phyloP scores from a whole-genome alignment of 1,284 basidiomycete species.

The Tremellales sp. region DNA sequence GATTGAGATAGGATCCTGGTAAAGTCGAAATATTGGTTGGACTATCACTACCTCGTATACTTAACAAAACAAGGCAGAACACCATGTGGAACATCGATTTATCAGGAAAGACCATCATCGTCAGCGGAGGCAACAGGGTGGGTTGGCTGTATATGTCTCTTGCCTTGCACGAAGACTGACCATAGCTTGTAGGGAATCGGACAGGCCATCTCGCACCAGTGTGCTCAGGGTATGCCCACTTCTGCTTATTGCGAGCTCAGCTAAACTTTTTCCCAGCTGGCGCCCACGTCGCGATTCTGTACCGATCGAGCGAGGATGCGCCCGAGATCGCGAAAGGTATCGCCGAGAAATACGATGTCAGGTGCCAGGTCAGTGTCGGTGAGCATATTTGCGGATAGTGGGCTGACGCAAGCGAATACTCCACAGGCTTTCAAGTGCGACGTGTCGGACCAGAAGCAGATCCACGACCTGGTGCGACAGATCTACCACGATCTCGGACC shows the following conservation, averaged over 20 bases:
- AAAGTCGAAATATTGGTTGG: too few species aligned
- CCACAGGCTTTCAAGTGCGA: constrained; percentile 31
- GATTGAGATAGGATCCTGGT: too few species aligned
- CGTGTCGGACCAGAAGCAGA: constrained; percentile 26
- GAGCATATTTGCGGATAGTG: neutral
- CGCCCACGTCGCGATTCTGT: constrained; percentile 36
- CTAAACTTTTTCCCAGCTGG: constrained; percentile 19
- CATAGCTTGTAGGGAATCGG: constrained; percentile 23
- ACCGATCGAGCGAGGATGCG: constrained; percentile 25
- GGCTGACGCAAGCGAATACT: neutral
- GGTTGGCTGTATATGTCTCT: constrained; percentile 1
- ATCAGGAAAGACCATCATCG: constrained; percentile 33
- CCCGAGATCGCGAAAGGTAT: constrained; percentile 30
- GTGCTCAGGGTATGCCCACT: constrained; percentile 24
- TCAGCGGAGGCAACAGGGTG: constrained; percentile 34
- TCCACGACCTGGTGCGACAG: constrained; percentile 22
- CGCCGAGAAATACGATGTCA: constrained; percentile 30
- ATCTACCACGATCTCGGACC: constrained; percentile 34
- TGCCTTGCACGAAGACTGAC: neutral
- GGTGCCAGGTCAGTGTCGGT: constrained; percentile 16
- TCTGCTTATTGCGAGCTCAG: neutral
- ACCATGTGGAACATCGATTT: constrained; percentile 32
- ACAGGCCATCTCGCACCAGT: constrained; percentile 27
- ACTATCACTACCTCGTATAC: too few species aligned
- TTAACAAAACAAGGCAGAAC: neutral